Base-by-base conservation (phyloP, 805 yeast genomes). In the Helenozyma baotianmanensis region DNA sequence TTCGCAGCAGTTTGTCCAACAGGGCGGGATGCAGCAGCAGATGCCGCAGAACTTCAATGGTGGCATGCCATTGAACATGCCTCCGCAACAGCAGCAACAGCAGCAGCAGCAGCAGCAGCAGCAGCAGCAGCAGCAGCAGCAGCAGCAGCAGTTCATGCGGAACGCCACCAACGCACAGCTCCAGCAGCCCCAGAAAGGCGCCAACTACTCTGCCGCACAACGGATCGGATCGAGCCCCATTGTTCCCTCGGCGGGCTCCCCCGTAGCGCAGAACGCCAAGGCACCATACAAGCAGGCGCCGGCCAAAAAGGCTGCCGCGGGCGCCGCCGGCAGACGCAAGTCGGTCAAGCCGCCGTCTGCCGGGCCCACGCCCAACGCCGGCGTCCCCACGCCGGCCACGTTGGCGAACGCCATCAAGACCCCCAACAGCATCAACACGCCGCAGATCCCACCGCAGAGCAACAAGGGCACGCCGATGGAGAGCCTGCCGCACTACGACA, bases 341-440 rank as follows among this genome's bases (percentile, higher is more conserved):
- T 45, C 55, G 2, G 38, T 42, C n/a, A 43, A 39, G 26, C 45
- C 48, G 19, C 47, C 45, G 5, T 50, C 50, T 3, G 56, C 58
- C 9, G 48, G 53, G 14, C 62, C 65, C 11, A 61, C 68, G 0
- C 68, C 70, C 2, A 56, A 53, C 6, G 58, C 58, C 3, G 53
- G 47, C 16, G 63, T 59, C 3, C 49, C 67, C 1, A 62, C 70
- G 0, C 71, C 70, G 1, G 61, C 64, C 1, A 45, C 64, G 3
- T 45, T 62, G 42, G 60, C 60, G 9, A 58, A 55, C 38, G 53
- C 68, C 14, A 61, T 65, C 45, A 66, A 64, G 35, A 66, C 72
- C 2, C 72, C 72, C 1, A 63, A 62, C 38, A 61, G 68, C 40
- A 62, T 62, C 9, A 53, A 68, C 3, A 66, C 71, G 0, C 71